Percentiles rank a stretch among this genome's conserved stretches.
phyloP scores from a whole-genome alignment of 192 early-diverging fungal species.

The Dissophora globulifera region DNA sequence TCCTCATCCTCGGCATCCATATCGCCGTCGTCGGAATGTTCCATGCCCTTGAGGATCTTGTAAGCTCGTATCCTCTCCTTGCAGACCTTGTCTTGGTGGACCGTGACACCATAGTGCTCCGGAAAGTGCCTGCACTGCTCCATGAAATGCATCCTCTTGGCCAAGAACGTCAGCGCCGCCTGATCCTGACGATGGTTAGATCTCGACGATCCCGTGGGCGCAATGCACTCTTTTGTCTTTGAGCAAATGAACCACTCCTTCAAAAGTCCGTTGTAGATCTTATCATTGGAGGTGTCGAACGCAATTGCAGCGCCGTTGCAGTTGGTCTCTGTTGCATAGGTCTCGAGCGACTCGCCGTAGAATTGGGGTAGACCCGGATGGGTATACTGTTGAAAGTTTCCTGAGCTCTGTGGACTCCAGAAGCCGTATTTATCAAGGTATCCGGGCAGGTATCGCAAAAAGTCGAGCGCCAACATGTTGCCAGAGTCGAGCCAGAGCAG shows the following conservation, averaged over 20 bases:
- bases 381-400: conserved; percentile 55
- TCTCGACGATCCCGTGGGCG: conserved; percentile 60
- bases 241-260: conserved; percentile 59
- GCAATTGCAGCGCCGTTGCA: conserved; percentile 66
- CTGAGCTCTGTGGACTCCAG: conserved; percentile 57
- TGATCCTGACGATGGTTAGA: conserved; percentile 68
- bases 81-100: conserved; percentile 62
- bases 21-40: neutral
- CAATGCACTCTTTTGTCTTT: conserved; percentile 59
- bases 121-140: conserved; percentile 55
- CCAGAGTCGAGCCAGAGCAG: conserved; percentile 65
- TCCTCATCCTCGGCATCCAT: conserved; percentile 15
- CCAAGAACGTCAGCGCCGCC: conserved; percentile 62
- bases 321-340: conserved; percentile 51
- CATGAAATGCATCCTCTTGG: conserved; percentile 37
- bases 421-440: conserved; percentile 58
- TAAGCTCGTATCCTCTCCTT: conserved; percentile 52
- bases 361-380: conserved; percentile 60
- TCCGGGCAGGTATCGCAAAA: conserved; percentile 55
- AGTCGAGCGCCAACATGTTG: conserved; percentile 57
- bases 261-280: conserved; percentile 54
- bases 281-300: conserved; percentile 54
- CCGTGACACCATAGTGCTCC: conserved; percentile 58
- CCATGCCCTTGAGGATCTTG: conserved; percentile 48
- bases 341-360: conserved; percentile 41